A percentile compares a stretch with the other conserved stretches of the same genome.
phyloP scores from a whole-genome alignment of 2,329 filamentous ascomycete genomes.

The Cordyceps tenuipes region DNA sequence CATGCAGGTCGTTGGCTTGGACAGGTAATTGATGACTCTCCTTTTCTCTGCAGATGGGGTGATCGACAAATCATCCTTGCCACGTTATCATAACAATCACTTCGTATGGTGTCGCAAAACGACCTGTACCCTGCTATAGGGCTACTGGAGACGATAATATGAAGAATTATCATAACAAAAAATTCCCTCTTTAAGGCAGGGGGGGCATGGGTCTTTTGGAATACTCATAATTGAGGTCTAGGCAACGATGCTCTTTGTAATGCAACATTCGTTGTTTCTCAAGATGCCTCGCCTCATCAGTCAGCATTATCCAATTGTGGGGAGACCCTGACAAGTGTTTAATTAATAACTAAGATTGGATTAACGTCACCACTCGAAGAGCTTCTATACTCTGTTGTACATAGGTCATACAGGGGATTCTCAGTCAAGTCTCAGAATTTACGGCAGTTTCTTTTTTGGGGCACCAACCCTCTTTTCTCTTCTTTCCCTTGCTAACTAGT shows the following conservation, averaged over 20 bases:
- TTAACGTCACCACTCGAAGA: background rate
- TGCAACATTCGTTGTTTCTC: no score
- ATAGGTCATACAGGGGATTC: background rate
- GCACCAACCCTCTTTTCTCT: background rate
- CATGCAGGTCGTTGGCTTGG: background rate
- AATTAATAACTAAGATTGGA: background rate
- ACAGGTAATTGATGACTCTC: background rate
- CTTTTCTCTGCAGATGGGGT: background rate
- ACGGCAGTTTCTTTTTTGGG: background rate
- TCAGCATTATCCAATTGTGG: background rate
- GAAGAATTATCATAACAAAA: no score
- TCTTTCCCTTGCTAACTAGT: background rate
- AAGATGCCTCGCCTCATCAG: no score
- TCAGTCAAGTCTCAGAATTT: background rate
- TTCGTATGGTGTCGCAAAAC: no score
- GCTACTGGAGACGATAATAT: no score
- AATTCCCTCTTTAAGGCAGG: no score
- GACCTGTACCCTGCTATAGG: no score
- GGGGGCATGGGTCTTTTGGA: no score
- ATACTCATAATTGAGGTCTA: no score
- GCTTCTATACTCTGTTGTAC: background rate
- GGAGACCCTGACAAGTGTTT: background rate
- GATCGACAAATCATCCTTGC: no score
- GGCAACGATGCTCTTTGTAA: no score
- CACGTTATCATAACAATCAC: no score